Percentiles rank a stretch among this genome's conserved stretches.
Evolutionary conservation across 2,329 filamentous ascomycete species (phyloP).

Genomic region (Tympanopsis confertula): DNA sequence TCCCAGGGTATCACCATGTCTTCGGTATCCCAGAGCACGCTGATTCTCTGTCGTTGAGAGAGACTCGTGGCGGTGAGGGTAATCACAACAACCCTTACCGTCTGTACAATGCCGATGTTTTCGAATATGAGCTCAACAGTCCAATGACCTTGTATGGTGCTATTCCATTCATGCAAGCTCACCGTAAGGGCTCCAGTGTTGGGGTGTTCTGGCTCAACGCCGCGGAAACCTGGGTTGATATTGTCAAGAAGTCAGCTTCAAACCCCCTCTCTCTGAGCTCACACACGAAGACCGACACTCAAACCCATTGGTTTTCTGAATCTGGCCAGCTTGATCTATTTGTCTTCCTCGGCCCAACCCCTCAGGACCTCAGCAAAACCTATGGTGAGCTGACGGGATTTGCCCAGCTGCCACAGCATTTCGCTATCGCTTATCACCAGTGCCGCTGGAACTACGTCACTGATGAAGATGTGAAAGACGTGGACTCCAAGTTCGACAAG

Average conservation of each 20-base stretch:
- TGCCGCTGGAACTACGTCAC: conserved; percentile 98
- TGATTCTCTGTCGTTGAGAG: conserved; percentile 74
- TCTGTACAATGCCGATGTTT: conserved; percentile 92
- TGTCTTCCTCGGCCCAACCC: conserved; percentile 81
- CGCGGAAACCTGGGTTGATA: conserved; percentile 94
- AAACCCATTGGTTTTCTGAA: conserved; percentile 96
- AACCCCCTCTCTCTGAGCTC: conserved; percentile 71
- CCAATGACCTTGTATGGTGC: conserved; percentile 98
- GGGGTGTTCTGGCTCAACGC: conserved; percentile 96
- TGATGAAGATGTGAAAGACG: conserved; percentile 91
- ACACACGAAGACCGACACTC: conserved; percentile 59
- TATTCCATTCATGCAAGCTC: conserved; percentile 96
- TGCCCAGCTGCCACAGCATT: conserved; percentile 82
- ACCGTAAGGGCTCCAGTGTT: conserved; percentile 84
- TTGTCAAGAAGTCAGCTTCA: conserved; percentile 66
- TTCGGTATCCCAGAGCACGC: conserved; percentile 92
- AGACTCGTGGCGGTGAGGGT: conserved; percentile 73
- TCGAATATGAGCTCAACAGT: conserved; percentile 93
- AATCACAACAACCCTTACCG: conserved; percentile 84
- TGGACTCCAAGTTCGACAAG: conserved; percentile 93
- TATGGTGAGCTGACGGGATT: conserved; percentile 88
- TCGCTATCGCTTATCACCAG: conserved; percentile 88
- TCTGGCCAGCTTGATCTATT: conserved; percentile 83
- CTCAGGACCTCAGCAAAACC: conserved; percentile 66
- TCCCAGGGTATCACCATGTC: conserved; percentile 82